Evolutionary conservation across 257 asterid genomes (phyloP).

Genomic region (Solanum sparsipilum): DNA sequence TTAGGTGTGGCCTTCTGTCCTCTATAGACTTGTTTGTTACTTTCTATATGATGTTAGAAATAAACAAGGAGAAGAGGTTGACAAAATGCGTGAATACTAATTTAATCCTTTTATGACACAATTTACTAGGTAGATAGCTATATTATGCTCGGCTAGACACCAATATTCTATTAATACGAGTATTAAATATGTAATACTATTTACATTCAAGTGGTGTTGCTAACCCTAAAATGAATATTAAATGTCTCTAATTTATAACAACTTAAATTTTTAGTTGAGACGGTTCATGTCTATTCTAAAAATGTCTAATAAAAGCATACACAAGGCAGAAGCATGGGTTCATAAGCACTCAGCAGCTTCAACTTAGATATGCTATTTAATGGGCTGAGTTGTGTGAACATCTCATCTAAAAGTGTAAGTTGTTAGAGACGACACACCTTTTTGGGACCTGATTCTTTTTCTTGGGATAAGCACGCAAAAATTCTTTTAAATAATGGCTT

Average conservation of each 20-base stretch:
- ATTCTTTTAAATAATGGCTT: not conserved
- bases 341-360: not conserved
- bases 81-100: not conserved
- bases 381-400: not conserved
- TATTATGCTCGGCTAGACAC: not conserved
- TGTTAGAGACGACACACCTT: not conserved
- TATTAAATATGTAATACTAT: not conserved
- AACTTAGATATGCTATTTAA: not conserved
- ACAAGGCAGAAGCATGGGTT: not conserved
- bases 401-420: not conserved
- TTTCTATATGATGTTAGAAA: not conserved
- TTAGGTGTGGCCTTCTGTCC: conserved; percentile 42
- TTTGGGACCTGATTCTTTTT: not conserved
- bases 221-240: not conserved
- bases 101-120: not conserved
- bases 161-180: not conserved
- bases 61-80: not conserved
- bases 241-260: not conserved
- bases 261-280: not conserved
- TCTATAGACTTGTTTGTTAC: not conserved
- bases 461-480: not conserved
- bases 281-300: not conserved
- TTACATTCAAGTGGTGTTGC: not conserved
- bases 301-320: not conserved
- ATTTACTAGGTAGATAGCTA: not conserved